Evolutionary conservation across 2,329 filamentous ascomycete species (phyloP).

Genomic region (Beauveria rudraprayagi): DNA sequence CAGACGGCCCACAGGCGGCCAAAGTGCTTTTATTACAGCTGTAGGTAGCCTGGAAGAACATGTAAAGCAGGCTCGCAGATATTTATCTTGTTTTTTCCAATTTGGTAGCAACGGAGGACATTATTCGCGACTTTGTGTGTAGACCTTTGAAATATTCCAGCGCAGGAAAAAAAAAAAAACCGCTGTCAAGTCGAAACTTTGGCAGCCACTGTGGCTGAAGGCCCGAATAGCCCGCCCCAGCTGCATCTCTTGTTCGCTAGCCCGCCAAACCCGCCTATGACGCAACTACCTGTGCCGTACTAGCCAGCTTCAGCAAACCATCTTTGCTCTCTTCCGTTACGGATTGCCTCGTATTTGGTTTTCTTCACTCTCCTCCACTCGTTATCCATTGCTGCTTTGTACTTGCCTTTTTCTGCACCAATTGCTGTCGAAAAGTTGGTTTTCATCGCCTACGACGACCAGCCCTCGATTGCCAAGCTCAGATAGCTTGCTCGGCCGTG

Average conservation of each 20-base stretch:
- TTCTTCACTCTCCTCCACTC: background rate
- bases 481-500: background rate
- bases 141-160: no score
- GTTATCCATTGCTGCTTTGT: background rate
- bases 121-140: no score
- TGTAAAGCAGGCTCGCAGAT: no score
- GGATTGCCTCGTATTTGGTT: background rate
- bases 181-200: background rate
- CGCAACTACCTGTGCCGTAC: slow-evolving; percentile 8
- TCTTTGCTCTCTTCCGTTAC: background rate
- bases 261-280: slow-evolving; percentile 3
- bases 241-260: background rate
- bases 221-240: background rate
- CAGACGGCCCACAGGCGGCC: background rate
- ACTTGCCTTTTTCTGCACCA: background rate
- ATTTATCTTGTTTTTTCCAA: no score
- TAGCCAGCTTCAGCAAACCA: slow-evolving; percentile 5
- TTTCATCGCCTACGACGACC: background rate
- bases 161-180: background rate
- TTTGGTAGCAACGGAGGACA: no score
- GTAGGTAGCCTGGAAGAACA: background rate
- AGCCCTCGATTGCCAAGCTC: background rate
- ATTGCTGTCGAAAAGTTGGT: background rate
- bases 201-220: background rate
- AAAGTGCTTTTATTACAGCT: background rate